A percentile compares a stretch with the other conserved stretches of the same genome.
phyloP scores from a whole-genome alignment of 2,329 filamentous ascomycete genomes.

The Penicillium sp. region DNA sequence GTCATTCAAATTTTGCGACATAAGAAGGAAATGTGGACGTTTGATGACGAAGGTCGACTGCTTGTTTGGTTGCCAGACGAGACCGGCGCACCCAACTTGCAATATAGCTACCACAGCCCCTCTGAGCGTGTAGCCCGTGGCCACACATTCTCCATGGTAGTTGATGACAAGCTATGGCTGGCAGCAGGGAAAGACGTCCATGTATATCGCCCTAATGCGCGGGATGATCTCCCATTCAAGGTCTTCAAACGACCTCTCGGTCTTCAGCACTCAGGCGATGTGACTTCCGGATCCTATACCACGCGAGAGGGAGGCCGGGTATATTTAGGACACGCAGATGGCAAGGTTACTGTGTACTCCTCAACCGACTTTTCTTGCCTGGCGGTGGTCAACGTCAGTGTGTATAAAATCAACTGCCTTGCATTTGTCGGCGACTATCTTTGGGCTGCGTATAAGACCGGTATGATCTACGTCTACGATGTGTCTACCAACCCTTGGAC shows the following conservation, averaged over 20 bases:
- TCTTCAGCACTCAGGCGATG: constrained; percentile 74
- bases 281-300: constrained; percentile 78
- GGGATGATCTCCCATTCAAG: constrained; percentile 69
- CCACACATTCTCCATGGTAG: constrained; percentile 83
- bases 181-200: constrained; percentile 83
- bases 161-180: constrained; percentile 83
- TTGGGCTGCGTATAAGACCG: constrained; percentile 94
- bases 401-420: constrained; percentile 92
- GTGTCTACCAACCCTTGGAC: constrained; percentile 78
- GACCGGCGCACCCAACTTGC: constrained; percentile 69
- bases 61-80: constrained; percentile 82
- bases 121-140: constrained; percentile 72
- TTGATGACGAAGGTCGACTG: constrained; percentile 84
- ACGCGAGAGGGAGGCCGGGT: constrained; percentile 73
- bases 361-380: constrained; percentile 71
- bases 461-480: constrained; percentile 91
- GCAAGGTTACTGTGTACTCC: constrained; percentile 92
- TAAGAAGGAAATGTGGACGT: constrained; percentile 85
- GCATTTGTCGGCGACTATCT: constrained; percentile 76
- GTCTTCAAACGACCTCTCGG: constrained; percentile 68
- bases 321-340: constrained; percentile 88
- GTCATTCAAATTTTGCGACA: constrained; percentile 83
- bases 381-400: constrained; percentile 78
- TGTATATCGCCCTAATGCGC: constrained; percentile 71
- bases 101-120: constrained; percentile 66